phyloP scores from a whole-genome alignment of 345 rosid genomes.

The Citrus australasica region DNA sequence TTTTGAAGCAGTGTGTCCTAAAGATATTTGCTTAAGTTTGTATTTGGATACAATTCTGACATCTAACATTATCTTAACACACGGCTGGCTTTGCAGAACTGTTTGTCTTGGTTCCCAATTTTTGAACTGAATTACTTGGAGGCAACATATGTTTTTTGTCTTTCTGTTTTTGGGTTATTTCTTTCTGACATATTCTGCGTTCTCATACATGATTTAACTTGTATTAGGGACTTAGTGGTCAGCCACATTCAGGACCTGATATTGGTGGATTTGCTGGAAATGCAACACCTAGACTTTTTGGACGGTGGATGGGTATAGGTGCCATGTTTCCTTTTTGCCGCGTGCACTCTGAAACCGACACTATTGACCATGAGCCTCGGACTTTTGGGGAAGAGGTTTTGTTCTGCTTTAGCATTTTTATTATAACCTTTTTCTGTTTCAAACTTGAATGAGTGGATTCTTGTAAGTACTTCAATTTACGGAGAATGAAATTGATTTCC shows the following conservation, averaged over 20 bases:
- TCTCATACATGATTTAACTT: background rate
- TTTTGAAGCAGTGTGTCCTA: background rate
- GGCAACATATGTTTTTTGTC: background rate
- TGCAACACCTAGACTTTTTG: conserved; percentile 83
- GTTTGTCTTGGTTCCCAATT: background rate
- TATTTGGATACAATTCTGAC: background rate
- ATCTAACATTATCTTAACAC: background rate
- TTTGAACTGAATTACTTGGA: background rate
- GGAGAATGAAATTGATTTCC: too few relatives aligned
- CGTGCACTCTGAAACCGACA: conserved; percentile 71
- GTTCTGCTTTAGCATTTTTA: conserved; percentile 6
- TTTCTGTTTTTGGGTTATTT: too few relatives aligned
- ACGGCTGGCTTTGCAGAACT: background rate
- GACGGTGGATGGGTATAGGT: conserved; percentile 94
- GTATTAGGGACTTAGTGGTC: conserved; percentile 87
- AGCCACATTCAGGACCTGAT: conserved; percentile 94
- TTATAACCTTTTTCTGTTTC: background rate
- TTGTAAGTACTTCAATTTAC: background rate
- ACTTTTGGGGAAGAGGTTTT: conserved; percentile 90
- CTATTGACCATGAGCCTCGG: conserved; percentile 91
- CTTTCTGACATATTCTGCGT: background rate
- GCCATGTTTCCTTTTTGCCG: conserved; percentile 95
- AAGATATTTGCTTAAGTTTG: background rate
- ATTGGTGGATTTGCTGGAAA: conserved; percentile 93
- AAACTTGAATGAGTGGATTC: background rate